Evolutionary conservation across 495 filamentous ascomycete species (phyloP), one percentile per base, ranked within the genome.

Genomic region (Xylaria grammica): DNA sequence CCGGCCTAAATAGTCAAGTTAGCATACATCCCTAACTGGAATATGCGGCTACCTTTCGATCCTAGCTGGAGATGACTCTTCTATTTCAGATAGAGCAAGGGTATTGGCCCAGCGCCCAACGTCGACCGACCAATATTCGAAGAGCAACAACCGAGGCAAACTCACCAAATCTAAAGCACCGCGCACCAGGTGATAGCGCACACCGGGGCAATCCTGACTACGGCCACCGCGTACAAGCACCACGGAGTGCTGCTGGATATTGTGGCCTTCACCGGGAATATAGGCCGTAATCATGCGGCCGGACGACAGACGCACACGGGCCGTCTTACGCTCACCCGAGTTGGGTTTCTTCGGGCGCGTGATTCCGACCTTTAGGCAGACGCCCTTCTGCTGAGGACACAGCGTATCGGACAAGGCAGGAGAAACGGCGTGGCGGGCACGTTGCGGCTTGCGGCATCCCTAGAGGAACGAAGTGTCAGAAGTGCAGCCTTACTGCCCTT

Each of bases 261-360:
- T 99, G 81, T 99, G 95, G 34, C 95, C 94, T 86, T 98, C 92
- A 67, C 95, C 96, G 20, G 92, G 91, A 70, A 99, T 99, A 83
- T 96, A 97, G 61, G 88, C 88, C 60, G 90, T 96, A 65, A 99
- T 83, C 60, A 93, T 83, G 74, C 88, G 91, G 67, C 95, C 96
- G 69, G 85, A 92, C 67, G 91, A 95, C 77, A 99, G 81, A 63
- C 93, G 79, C 17, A 99, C 89, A 75, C 93, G 89, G 1, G 93
- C 93, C 26, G 89, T 91, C 82, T 99, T 99, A 49, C 95, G 79
- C 79, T 97, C 92, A 32, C 91, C 96, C 19, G 95, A 99, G 75
- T 99, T 99, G 48, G 95, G 95, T 79, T 99, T 99, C 88, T 99
- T 98, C 24, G 95, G 95, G 73, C 93, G 94, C 70, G 91, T 93